Evolutionary conservation across 163 green algal genomes (phyloP), one percentile per base, ranked within the genome.

Genomic region (Chlamydomonas reinhardtii): DNA sequence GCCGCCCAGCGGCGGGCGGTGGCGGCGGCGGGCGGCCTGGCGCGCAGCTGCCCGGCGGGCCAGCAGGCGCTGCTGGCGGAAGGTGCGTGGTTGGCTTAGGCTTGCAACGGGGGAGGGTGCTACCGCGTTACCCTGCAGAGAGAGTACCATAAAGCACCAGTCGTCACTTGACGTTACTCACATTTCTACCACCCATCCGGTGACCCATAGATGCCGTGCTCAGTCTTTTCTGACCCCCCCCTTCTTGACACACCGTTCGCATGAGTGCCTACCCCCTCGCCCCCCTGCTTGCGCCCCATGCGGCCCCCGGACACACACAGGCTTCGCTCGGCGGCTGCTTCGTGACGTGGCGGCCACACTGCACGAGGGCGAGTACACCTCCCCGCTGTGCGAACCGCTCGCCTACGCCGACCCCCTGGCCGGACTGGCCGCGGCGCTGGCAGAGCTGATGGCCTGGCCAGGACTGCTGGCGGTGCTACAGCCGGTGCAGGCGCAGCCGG

Each of bases 381-480:
- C 70, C 15, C 80, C 80, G 34, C 64, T 74, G 32, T 29, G 64
- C 2, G 80, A 86, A 56, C 70, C 80, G 2, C 80, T 86, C 56
- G 56, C 80, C 12, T 86, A 86, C 71, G 70, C 70, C 17, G 80
- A 86, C 56, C 34, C 70, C 29, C 34, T 86, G 34, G 80, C 80
- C 35, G 70, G 34, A 0, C 70, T 73, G 12, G 15, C 0, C 0
- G 54, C 56, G 15, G 48, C 66, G n/a, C 80, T 86, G 34, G 34
- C 34, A 19, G 80, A 65, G 15, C 35, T 86, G 35, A 59, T 86
- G 69, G 48, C 56, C 70, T 86, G 80, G 80, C 80, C 80, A 70
- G 80, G 80, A 9, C 69, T 86, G 70, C 70, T 80, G 69, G 32
- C 15, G 34, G 68, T 85, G 52, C 31, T 5, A 22, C 5, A 22